Percentiles rank a stretch among this genome's conserved stretches.
phyloP scores from a whole-genome alignment of 495 filamentous ascomycete species.

The Glonium stellatum region DNA sequence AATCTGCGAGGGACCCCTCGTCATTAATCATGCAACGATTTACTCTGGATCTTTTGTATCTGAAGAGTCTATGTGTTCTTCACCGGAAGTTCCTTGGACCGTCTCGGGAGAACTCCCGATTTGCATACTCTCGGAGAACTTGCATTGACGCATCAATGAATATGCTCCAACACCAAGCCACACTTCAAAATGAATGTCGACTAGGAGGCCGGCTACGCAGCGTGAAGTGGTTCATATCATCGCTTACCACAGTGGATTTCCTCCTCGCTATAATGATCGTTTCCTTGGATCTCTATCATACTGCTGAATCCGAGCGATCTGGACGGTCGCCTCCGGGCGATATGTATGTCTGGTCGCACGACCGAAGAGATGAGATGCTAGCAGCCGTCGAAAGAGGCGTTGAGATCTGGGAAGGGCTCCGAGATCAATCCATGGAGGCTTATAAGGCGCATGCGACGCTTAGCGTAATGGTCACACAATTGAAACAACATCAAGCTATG shows the following conservation, averaged over 20 bases:
- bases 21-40: constrained; percentile 76
- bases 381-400: constrained; percentile 60
- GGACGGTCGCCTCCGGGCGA: constrained; percentile 33
- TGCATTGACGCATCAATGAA: constrained; percentile 75
- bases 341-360: constrained; percentile 57
- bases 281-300: constrained; percentile 61
- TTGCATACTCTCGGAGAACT: constrained; percentile 69
- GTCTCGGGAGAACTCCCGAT: constrained; percentile 63
- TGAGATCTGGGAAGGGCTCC: constrained; percentile 69
- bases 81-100: constrained; percentile 76
- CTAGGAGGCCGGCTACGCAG: constrained; percentile 63
- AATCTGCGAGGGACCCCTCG: constrained; percentile 66
- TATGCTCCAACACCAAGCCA: constrained; percentile 66
- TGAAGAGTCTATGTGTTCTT: constrained; percentile 74
- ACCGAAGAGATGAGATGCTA: constrained; percentile 71
- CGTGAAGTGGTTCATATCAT: constrained; percentile 70
- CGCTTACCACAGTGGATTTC: constrained; percentile 74
- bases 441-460: constrained; percentile 76
- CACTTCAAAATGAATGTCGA: constrained; percentile 68
- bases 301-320: constrained; percentile 37
- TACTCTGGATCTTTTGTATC: constrained; percentile 71
- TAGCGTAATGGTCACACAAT: constrained; percentile 69
- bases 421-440: constrained; percentile 76
- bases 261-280: constrained; percentile 85
- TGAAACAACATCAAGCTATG: constrained; percentile 44